These are phyloP conservation scores for Solidago caesia DNA, from an alignment of 129 eudicot genomes.

Conservation along the genomic window DNA sequence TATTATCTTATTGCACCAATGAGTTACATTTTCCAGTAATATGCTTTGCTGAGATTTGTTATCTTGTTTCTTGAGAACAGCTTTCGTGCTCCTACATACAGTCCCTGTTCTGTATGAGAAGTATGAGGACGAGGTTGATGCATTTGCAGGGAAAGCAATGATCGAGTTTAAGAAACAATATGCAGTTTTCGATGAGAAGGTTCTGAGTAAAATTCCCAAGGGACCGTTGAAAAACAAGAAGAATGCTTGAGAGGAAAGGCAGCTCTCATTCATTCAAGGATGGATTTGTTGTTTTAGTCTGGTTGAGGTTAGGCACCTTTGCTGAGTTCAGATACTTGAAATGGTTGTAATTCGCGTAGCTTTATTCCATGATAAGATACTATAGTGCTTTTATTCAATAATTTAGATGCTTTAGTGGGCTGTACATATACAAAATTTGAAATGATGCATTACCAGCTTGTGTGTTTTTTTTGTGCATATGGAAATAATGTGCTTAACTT, in stretches of 20 bases:
- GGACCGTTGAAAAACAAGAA: conserved; percentile 66
- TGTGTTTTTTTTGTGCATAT: not conserved
- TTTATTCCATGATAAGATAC: not conserved
- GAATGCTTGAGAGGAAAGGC: conserved; percentile 37
- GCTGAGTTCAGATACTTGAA: conserved; percentile 9
- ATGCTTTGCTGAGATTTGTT: not conserved
- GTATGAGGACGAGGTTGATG: conserved; percentile 67
- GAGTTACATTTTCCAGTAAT: not conserved
- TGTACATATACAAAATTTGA: conserved; percentile 19
- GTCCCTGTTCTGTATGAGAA: conserved; percentile 78
- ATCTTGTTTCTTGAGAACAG: conserved; percentile 29
- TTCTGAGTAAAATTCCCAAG: conserved; percentile 67
- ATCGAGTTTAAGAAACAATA: conserved; percentile 67
- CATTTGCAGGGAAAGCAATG: conserved; percentile 58
- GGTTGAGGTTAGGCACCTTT: conserved; percentile 10
- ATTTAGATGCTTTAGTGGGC: conserved; percentile 18
- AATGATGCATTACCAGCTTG: conserved; percentile 6
- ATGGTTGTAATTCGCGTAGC: not conserved
- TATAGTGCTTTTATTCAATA: conserved; percentile 22
- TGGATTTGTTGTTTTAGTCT: conserved; percentile 8
- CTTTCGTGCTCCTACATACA: conserved; percentile 61
- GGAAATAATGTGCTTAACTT: not conserved
- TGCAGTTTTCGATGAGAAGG: conserved; percentile 66
- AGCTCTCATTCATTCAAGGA: too few relatives aligned
- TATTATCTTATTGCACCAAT: not conserved